Percentiles rank a stretch among this genome's conserved stretches.
phyloP scores from a whole-genome alignment of 805 yeast species.

The Brettanomyces nanus region DNA sequence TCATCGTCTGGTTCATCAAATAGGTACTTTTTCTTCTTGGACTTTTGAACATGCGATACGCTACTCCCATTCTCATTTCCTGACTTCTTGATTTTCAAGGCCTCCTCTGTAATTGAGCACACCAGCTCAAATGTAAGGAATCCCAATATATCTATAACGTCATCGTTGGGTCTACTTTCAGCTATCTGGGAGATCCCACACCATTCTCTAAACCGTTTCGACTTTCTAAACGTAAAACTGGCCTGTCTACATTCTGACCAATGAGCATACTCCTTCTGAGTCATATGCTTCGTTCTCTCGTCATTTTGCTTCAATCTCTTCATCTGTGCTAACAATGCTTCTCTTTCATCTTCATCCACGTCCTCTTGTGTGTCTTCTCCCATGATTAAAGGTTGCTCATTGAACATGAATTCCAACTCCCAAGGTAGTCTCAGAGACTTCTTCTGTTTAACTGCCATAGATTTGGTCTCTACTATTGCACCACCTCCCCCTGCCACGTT shows the following conservation, averaged over 20 bases:
- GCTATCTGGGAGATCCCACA: slow-evolving; percentile 77
- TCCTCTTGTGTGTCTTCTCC: slow-evolving; percentile 51
- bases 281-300: slow-evolving; percentile 88
- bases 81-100: slow-evolving; percentile 61
- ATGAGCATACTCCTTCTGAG: slow-evolving; percentile 94
- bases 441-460: slow-evolving; percentile 46
- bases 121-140: slow-evolving; percentile 95
- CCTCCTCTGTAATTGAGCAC: slow-evolving; percentile 88
- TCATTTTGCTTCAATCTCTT: slow-evolving; percentile 88
- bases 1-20: slow-evolving; percentile 88
- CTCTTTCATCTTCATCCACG: slow-evolving; percentile 78
- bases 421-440: slow-evolving; percentile 83
- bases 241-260: slow-evolving; percentile 99
- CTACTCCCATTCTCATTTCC: slow-evolving; percentile 10
- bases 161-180: slow-evolving; percentile 90
- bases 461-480: slow-evolving; percentile 28
- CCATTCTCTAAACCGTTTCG: slow-evolving; percentile 95
- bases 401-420: slow-evolving; percentile 92
- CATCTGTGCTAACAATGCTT: slow-evolving; percentile 81
- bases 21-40: slow-evolving; percentile 44
- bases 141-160: slow-evolving; percentile 91
- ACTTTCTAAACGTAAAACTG: slow-evolving; percentile 88
- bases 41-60: slow-evolving; percentile 17
- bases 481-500: slow-evolving; percentile 31
- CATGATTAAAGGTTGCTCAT: slow-evolving; percentile 77